Evolutionary conservation across 2,329 filamentous ascomycete genomes (phyloP).

Genomic region (Endothia cerciana): DNA sequence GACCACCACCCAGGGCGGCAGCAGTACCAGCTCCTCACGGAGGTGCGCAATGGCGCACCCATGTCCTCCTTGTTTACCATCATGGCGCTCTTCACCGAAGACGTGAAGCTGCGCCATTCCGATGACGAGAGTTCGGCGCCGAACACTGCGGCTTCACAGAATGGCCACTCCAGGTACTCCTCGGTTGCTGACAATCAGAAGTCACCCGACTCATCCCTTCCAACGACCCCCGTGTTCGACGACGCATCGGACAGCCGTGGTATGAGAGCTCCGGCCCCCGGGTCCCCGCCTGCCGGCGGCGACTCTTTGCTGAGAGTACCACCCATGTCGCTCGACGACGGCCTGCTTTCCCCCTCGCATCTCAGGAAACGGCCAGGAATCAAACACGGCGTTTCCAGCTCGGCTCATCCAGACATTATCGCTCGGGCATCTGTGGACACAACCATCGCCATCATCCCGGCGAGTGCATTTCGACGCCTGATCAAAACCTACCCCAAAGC

Average conservation of each 20-base stretch:
- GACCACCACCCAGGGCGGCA: constrained; percentile 67
- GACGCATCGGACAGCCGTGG: constrained; percentile 31
- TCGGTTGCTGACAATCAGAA: constrained; percentile 37
- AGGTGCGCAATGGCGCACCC: constrained; percentile 95
- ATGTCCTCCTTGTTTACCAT: constrained; percentile 99
- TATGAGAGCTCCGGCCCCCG: constrained; percentile 35
- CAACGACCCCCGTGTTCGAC: constrained; percentile 46
- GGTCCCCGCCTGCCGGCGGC: constrained; percentile 37
- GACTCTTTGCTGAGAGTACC: constrained; percentile 66
- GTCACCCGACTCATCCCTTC: constrained; percentile 40
- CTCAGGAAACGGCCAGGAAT: constrained; percentile 44
- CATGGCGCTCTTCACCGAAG: constrained; percentile 94
- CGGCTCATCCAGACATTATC: constrained; percentile 94
- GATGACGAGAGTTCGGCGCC: constrained; percentile 59
- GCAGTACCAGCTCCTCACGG: constrained; percentile 91
- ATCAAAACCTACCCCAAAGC: constrained; percentile 95
- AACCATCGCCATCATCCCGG: constrained; percentile 97
- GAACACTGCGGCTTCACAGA: constrained; percentile 35
- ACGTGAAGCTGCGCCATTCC: constrained; percentile 76
- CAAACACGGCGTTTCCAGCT: constrained; percentile 62
- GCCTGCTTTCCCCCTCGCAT: constrained; percentile 32
- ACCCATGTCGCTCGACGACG: constrained; percentile 70
- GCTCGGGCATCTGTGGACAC: constrained; percentile 96
- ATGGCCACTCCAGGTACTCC: constrained; percentile 36
- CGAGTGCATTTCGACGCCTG: constrained; percentile 89